A percentile compares a stretch with the other conserved stretches of the same genome.
Conservation (phyloP, 192 early-diverging fungal genomes). For the Coemansia sp. region DNA sequence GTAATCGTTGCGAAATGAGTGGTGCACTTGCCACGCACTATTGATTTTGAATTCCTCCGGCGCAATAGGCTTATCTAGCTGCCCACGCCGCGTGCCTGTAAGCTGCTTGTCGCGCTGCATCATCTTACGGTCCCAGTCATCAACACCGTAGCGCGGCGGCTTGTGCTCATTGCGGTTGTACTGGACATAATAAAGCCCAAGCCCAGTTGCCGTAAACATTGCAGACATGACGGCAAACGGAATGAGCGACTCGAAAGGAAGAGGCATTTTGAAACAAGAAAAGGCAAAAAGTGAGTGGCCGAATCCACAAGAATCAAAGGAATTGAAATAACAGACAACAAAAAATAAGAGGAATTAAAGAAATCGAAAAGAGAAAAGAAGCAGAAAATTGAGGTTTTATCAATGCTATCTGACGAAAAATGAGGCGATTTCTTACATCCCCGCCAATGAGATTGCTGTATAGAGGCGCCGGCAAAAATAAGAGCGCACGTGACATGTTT, state of each 20-base stretch:
- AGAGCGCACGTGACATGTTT: not conserved
- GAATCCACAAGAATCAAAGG: not conserved
- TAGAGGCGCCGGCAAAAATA: not conserved
- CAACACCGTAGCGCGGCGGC: constrained; percentile 64
- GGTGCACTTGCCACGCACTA: constrained; percentile 71
- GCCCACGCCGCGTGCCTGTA: constrained; percentile 69
- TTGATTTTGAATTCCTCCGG: constrained; percentile 67
- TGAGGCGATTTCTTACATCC: no score
- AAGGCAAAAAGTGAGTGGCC: not conserved
- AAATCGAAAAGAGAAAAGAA: constrained; percentile 1
- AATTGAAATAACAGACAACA: not conserved
- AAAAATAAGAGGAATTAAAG: not conserved
- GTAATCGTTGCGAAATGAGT: constrained; percentile 40
- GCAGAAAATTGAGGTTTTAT: constrained; percentile 4
- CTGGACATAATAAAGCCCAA: constrained; percentile 60
- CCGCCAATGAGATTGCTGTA: no score
- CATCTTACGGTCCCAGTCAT: constrained; percentile 79
- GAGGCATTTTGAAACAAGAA: constrained; percentile 58
- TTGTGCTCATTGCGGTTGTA: constrained; percentile 65
- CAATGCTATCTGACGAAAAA: not conserved
- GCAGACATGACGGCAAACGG: constrained; percentile 71
- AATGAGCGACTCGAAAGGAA: constrained; percentile 77
- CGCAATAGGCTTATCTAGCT: constrained; percentile 57
- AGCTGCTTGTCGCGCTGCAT: constrained; percentile 75
- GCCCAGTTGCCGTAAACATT: constrained; percentile 66